Base-by-base conservation (phyloP, 352 stramenopile genomes). In the Pythium apleroticum region DNA sequence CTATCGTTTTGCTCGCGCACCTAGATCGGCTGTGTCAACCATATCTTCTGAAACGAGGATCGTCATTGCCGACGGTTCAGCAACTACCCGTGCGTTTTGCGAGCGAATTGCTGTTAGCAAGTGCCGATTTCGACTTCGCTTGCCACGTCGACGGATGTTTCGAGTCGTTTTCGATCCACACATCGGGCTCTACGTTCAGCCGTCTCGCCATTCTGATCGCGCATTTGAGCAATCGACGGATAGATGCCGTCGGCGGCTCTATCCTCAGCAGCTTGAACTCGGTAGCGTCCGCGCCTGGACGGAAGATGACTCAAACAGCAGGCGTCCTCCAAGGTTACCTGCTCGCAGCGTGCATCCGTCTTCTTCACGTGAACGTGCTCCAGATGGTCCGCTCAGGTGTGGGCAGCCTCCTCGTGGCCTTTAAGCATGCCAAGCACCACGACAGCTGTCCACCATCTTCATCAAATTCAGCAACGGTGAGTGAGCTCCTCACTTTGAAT, bases 311-410 rank as follows among this genome's bases (percentile, higher is more conserved):
- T 50, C 43, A 27, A 50, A 50, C n/a, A 11, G 19, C 43, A 14
- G 20, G 19, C 37, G 22, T 11, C 35, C 54, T 87, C 9, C 84
- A 91, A 30, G 41, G 73, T 27, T 96, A 95, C 39, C 64, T 94
- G 49, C 31, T 96, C 7, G 22, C 89, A 9, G 84, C 75, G 4
- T 86, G 78, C 10, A 48, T 97, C 27, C 80, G 84, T 12, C 61
- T 97, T 19, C 63, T 96, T 0, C 80, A 91, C 65, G 83, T 77
- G 12, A 97, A 96, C 58, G 39, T 97, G 7, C 70, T 69, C 0
- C 81, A 93, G 39, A 39, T 96, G 22, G 57, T 93, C 24, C 76
- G 78, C 19, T 93, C 76, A 4, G 80, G 83, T 10, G 57, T 85
- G 20, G 79, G 72, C 10, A 79, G 78, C 59, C 90, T 66, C 3